phyloP scores from a whole-genome alignment of 768 basidiomycete species.

The Phanerochaete sordida region DNA sequence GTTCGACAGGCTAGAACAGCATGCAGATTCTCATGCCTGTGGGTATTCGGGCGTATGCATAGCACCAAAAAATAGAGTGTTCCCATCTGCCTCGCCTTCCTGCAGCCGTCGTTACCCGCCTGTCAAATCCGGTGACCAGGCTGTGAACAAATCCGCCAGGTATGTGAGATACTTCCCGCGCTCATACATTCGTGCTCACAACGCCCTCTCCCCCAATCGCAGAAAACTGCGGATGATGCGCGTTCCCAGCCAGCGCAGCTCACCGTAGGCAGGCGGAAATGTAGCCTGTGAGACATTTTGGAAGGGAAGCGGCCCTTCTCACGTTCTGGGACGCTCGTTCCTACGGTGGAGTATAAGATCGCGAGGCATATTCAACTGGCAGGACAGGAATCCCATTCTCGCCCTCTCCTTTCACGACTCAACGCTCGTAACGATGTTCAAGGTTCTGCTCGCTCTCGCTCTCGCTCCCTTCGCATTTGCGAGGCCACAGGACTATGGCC shows the following conservation, averaged over 20 bases:
- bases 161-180: constrained; percentile 11
- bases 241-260: background rate
- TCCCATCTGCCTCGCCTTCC: background rate
- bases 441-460: constrained; percentile 20
- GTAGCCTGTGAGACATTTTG: background rate
- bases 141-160: background rate
- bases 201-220: background rate
- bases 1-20: background rate
- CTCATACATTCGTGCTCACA: background rate
- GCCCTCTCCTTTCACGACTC: background rate
- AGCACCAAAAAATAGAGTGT: background rate
- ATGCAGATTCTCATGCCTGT: constrained; percentile 1
- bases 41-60: background rate
- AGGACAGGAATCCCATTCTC: constrained; percentile 3
- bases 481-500: constrained; percentile 33
- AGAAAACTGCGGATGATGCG: background rate
- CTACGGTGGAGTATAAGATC: constrained; percentile 3
- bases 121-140: constrained; percentile 8
- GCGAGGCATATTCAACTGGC: background rate
- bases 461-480: constrained; percentile 31
- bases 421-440: constrained; percentile 26
- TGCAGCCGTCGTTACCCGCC: background rate
- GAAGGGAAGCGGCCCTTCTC: background rate
- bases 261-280: background rate
- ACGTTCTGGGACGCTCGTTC: background rate